Base-by-base conservation (phyloP, 352 stramenopile species). In the Salisapilia sapeloensis region DNA sequence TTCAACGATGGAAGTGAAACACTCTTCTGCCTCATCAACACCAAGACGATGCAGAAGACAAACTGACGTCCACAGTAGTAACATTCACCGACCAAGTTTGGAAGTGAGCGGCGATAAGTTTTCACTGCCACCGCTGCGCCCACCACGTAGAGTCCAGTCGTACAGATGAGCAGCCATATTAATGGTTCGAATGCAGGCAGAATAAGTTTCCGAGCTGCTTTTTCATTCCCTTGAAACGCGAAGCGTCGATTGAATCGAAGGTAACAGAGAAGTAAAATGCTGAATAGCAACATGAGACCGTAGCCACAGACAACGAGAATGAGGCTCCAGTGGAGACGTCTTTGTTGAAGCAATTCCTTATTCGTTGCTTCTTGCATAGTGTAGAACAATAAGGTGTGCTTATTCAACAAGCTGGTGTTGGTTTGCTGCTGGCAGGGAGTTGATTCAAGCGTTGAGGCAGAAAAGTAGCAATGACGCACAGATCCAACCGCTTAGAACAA, bases 171-270 rank as follows among this genome's bases (percentile, higher is more conserved):
- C 7, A 79, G 40, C 60, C 58, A 75, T 6, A 84, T 42, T 24
- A 84, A 39, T 0, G 67, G 67, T 42, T 78, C 67, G 35, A 79
- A 84, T 6, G 64, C 62, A 7, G 67, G 67, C 19, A 81, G 27
- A 17, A 81, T 50, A 26, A 82, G 40, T 40, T 82, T 82, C 24
- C 63, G 47, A 3, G 62, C 48, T 8, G 65, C 65, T 0, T 43
- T 45, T 0, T 46, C 38, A 30, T 84, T 50, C 6, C 69, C 61
- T 17, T 44, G 50, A 18, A 69, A 40, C 7, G 65, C 69, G 2
- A 66, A 45, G 18, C 60, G 41, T 9, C 69, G 62, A 33, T 77
- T 78, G 34, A 52, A 48, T 2, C 69, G 52, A 24, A 84, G 43
- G 42, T 81, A 84, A 4, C 26, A n/a, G 17, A 78, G 46, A 4